These are phyloP conservation scores for Harringtonia lauricola DNA, from an alignment of 2,329 filamentous ascomycete genomes.

Conservation along the genomic window DNA sequence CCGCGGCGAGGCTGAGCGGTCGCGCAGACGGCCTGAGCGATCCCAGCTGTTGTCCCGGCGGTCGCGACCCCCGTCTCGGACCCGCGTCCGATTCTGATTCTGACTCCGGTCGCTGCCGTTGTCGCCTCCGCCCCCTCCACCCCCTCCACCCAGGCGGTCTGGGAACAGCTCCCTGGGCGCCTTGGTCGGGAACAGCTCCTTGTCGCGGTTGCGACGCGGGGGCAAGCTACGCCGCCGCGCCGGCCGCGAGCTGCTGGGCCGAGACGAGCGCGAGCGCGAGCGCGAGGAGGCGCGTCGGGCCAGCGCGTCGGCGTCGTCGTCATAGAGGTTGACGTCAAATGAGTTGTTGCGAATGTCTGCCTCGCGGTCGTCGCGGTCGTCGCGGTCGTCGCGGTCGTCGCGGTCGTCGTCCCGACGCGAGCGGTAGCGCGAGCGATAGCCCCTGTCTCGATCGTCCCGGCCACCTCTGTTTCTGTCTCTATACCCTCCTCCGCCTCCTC, in stretches of 20 bases:
- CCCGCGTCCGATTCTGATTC: background rate
- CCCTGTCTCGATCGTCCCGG: slow-evolving; percentile 35
- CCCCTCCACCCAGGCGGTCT: background rate
- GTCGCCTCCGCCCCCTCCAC: background rate
- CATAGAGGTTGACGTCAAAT: slow-evolving; percentile 62
- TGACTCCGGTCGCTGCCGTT: slow-evolving; percentile 25
- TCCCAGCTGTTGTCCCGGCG: slow-evolving; percentile 19
- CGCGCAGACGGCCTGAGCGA: slow-evolving; percentile 17
- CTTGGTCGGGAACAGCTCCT: slow-evolving; percentile 16
- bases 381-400: slow-evolving; percentile 25
- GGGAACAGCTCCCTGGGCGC: slow-evolving; percentile 5
- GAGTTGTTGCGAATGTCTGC: slow-evolving; percentile 37
- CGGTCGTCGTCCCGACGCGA: slow-evolving; percentile 13
- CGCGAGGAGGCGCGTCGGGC: slow-evolving; percentile 20
- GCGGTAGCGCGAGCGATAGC: slow-evolving; percentile 16
- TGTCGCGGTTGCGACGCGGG: slow-evolving; percentile 30
- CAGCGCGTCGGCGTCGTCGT: slow-evolving; percentile 32
- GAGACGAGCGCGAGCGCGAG: slow-evolving; percentile 1
- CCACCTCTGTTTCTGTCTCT: slow-evolving; percentile 26
- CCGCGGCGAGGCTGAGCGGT: slow-evolving; percentile 46
- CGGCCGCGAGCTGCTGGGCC: background rate
- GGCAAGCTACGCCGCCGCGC: slow-evolving; percentile 6
- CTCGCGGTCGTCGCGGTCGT: slow-evolving; percentile 33
- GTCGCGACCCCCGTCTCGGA: slow-evolving; percentile 15
- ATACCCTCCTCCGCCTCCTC: no score